Percentiles rank a stretch among this genome's conserved stretches.
Evolutionary conservation across 2,329 filamentous ascomycete genomes (phyloP).

Genomic region (Colletotrichum zoysiae): DNA sequence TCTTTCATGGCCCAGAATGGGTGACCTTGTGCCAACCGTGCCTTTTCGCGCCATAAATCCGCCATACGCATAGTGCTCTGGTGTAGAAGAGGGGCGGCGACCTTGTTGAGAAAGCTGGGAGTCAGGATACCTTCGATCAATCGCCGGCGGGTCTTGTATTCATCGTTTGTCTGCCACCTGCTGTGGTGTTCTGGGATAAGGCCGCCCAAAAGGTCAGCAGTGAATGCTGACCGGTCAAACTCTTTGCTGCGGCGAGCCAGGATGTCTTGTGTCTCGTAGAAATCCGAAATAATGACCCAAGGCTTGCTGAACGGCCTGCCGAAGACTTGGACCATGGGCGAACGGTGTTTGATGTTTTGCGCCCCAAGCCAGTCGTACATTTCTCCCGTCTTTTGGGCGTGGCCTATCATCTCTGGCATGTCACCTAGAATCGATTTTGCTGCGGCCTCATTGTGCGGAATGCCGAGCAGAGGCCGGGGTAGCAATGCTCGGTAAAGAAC

Average conservation of each 20-base stretch:
- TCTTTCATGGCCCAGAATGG: slow-evolving; percentile 49
- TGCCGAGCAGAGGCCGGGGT: slow-evolving; percentile 28
- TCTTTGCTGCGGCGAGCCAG: slow-evolving; percentile 49
- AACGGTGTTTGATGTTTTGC: slow-evolving; percentile 45
- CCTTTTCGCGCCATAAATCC: slow-evolving; percentile 52
- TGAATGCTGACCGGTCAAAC: slow-evolving; percentile 49
- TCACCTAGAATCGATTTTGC: slow-evolving; percentile 24
- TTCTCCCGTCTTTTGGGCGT: slow-evolving; percentile 22
- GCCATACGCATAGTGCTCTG: slow-evolving; percentile 48
- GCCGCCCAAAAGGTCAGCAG: slow-evolving; percentile 41
- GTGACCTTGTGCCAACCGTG: slow-evolving; percentile 46
- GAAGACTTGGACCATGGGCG: slow-evolving; percentile 52
- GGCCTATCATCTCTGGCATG: slow-evolving; percentile 28
- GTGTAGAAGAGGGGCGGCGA: slow-evolving; percentile 44
- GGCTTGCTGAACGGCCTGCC: slow-evolving; percentile 50
- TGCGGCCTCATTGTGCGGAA: slow-evolving; percentile 32
- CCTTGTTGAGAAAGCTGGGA: slow-evolving; percentile 49
- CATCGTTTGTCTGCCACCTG: slow-evolving; percentile 48
- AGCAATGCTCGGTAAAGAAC: slow-evolving; percentile 23
- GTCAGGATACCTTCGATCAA: slow-evolving; percentile 54
- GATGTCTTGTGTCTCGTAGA: slow-evolving; percentile 51
- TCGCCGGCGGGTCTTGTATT: slow-evolving; percentile 50
- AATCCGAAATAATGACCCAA: slow-evolving; percentile 50
- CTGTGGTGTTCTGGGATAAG: slow-evolving; percentile 50
- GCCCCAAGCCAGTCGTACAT: slow-evolving; percentile 46